phyloP scores from a whole-genome alignment of 1,284 basidiomycete genomes.

The Trichosporon faecale region DNA sequence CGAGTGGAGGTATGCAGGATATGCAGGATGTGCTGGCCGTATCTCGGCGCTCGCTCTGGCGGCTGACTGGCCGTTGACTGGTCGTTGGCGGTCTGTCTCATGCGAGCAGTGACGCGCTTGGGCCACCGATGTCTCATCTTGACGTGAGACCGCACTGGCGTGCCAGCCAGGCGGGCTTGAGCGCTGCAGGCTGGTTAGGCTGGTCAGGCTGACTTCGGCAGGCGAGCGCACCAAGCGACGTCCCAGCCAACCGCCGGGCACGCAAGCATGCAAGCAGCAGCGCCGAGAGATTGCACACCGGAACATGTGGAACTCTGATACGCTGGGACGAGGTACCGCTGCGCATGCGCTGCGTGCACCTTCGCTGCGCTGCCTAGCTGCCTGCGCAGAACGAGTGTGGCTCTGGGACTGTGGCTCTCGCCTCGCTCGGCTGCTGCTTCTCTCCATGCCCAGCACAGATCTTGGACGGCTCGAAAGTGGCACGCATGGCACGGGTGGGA shows the following conservation, averaged over 20 bases:
- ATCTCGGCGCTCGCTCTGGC: not conserved
- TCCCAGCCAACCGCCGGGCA: not conserved
- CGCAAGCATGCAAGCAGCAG: not conserved
- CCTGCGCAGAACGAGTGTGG: not conserved
- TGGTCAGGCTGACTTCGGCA: too few relatives aligned
- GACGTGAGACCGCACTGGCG: not conserved
- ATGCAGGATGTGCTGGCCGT: not conserved
- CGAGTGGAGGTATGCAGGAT: not conserved
- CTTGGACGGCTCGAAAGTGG: not conserved
- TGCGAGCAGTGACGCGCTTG: not conserved
- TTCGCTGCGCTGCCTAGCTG: not conserved
- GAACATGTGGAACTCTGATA: not conserved
- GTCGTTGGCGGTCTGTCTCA: not conserved
- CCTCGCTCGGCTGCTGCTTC: not conserved
- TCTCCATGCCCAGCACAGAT: not conserved
- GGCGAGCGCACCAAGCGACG: not conserved
- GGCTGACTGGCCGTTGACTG: not conserved
- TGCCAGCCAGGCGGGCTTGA: not conserved
- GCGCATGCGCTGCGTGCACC: not conserved
- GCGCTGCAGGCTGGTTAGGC: not conserved
- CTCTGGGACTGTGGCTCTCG: not conserved
- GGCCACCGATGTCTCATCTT: constrained; percentile 1
- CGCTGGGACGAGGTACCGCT: not conserved
- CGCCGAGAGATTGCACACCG: not conserved
- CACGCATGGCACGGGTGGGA: not conserved